These are phyloP conservation scores for Tephrocybe rancida DNA, from an alignment of 768 basidiomycete genomes.

Conservation along the genomic window DNA sequence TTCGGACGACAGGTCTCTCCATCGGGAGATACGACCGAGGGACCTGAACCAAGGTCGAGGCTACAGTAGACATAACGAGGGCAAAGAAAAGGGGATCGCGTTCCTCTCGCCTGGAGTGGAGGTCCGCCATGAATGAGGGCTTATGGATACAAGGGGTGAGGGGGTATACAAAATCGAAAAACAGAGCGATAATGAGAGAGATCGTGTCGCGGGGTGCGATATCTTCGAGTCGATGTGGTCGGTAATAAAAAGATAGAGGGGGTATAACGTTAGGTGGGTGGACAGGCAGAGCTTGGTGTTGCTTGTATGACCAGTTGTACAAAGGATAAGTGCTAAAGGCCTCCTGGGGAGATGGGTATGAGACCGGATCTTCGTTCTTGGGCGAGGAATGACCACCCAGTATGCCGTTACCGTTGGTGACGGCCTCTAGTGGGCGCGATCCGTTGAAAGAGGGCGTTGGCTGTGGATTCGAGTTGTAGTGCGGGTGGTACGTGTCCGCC, in stretches of 20 bases:
- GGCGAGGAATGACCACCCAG: slow-evolving; percentile 36
- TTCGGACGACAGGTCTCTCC: slow-evolving; percentile 83
- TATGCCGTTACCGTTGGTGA: slow-evolving; percentile 31
- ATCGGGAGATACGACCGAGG: slow-evolving; percentile 88
- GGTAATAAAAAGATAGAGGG: slow-evolving; percentile 73
- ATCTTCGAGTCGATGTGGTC: slow-evolving; percentile 78
- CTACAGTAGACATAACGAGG: slow-evolving; percentile 86
- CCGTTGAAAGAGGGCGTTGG: slow-evolving; percentile 47
- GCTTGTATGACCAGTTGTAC: slow-evolving; percentile 73
- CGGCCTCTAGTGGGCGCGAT: slow-evolving; percentile 38
- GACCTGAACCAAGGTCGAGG: slow-evolving; percentile 86
- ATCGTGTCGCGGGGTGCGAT: slow-evolving; percentile 83
- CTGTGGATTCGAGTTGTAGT: slow-evolving; percentile 53
- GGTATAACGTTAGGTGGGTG: slow-evolving; percentile 53
- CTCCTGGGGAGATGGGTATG: slow-evolving; percentile 47
- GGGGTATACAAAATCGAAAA: slow-evolving; percentile 93
- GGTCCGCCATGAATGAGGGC: slow-evolving; percentile 90
- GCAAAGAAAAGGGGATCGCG: slow-evolving; percentile 90
- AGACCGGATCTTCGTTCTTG: slow-evolving; percentile 46
- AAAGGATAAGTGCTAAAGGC: slow-evolving; percentile 65
- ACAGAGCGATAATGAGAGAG: slow-evolving; percentile 80
- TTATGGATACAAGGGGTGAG: slow-evolving; percentile 91
- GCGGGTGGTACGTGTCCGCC: slow-evolving; percentile 66
- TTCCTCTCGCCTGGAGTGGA: slow-evolving; percentile 79
- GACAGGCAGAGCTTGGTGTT: slow-evolving; percentile 47